Percentiles rank a stretch among this genome's conserved stretches.
phyloP scores from a whole-genome alignment of 169 alveolate species.

The Perkinsus chesapeaki region DNA sequence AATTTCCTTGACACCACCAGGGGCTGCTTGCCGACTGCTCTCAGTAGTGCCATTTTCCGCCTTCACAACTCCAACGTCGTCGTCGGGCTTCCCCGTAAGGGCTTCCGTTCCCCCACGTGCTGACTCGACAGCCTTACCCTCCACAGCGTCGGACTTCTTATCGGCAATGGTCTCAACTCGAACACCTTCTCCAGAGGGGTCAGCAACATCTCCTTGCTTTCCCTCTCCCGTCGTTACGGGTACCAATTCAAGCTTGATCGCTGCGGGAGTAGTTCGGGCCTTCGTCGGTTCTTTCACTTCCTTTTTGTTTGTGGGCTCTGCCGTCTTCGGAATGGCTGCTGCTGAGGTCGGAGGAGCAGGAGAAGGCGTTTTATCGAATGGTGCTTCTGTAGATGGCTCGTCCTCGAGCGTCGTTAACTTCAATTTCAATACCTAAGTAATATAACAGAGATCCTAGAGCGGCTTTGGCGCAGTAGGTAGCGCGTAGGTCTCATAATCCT shows the following conservation, averaged over 20 bases:
- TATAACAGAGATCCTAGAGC: not conserved
- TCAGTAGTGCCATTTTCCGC: not conserved
- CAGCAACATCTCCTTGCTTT: not conserved
- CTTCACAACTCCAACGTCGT: not conserved
- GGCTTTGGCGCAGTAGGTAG: slow-evolving; percentile 6
- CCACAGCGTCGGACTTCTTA: not conserved
- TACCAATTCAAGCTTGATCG: not conserved
- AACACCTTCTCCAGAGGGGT: not conserved
- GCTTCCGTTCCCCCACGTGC: too few relatives aligned
- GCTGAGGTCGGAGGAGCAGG: not conserved
- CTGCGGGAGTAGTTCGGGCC: not conserved
- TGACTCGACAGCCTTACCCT: not conserved
- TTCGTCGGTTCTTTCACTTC: not conserved
- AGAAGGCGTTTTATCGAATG: not conserved
- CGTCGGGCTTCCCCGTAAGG: too few relatives aligned
- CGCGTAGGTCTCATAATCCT: slow-evolving; percentile 4
- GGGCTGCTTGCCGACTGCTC: too few relatives aligned
- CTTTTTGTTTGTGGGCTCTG: not conserved
- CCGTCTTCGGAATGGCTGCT: not conserved
- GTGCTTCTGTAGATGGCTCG: not conserved
- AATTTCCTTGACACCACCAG: too few relatives aligned
- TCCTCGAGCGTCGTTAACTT: not conserved
- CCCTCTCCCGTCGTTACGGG: not conserved
- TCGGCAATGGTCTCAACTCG: not conserved
- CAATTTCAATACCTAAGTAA: not conserved